Conservation (phyloP, 208 protist species). For the Naegleria gruberi region DNA sequence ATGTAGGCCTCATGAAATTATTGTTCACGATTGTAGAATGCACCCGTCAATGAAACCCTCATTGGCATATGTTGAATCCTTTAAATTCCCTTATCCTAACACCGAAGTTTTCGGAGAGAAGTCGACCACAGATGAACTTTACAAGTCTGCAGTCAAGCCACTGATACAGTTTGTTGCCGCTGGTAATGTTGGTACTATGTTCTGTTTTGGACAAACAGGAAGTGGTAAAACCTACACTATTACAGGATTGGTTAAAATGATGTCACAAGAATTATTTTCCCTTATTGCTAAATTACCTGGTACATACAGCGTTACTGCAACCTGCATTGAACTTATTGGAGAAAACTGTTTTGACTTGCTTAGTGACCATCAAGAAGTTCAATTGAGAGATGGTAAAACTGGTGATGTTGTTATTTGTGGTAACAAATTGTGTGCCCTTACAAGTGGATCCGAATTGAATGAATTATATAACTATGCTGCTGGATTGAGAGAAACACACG, state of each 20-base stretch:
- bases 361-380: not conserved
- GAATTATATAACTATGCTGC: not conserved
- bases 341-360: not conserved
- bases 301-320: not conserved
- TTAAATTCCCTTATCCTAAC: not conserved
- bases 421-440: not conserved
- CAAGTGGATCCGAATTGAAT: not conserved
- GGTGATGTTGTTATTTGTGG: not conserved
- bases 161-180: not conserved
- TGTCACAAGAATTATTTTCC: not conserved
- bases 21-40: not conserved
- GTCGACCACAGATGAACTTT: not conserved
- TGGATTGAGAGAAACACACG: constrained; percentile 8
- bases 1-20: not conserved
- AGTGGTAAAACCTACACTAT: not conserved
- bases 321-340: not conserved
- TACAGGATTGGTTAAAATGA: not conserved
- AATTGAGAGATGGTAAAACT: not conserved
- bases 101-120: not conserved
- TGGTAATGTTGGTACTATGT: not conserved
- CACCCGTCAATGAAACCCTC: not conserved
- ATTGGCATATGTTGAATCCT: not conserved
- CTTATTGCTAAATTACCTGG: not conserved
- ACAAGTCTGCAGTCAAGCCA: not conserved
- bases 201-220: not conserved